Percentiles rank a stretch among this genome's conserved stretches.
Evolutionary conservation across 2,329 filamentous ascomycete genomes (phyloP).

Genomic region (Aspergillus sp.): DNA sequence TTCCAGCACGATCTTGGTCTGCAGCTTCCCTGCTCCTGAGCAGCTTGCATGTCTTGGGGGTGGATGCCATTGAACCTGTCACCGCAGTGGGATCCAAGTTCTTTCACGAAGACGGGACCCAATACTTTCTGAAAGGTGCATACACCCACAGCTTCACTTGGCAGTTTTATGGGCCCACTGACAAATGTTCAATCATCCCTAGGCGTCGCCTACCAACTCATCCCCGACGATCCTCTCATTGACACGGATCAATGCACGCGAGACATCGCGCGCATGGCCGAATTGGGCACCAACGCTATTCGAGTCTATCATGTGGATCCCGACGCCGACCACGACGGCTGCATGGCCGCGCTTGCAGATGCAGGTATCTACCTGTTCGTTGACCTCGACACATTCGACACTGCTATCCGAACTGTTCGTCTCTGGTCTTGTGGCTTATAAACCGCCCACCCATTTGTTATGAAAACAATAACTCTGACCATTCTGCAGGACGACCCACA

Average conservation of each 20-base stretch:
- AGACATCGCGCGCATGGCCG: conserved; percentile 75
- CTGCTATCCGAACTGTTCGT: conserved; percentile 44
- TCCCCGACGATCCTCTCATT: conserved; percentile 71
- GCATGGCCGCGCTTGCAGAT: conserved; percentile 77
- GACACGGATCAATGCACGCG: conserved; percentile 72
- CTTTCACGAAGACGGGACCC: conserved; percentile 75
- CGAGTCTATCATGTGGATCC: conserved; percentile 87
- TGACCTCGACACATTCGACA: conserved; percentile 64
- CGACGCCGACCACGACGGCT: conserved; percentile 67
- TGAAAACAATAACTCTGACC: conserved; percentile 2
- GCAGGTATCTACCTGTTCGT: conserved; percentile 82
- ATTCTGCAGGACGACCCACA: conserved; percentile 53
- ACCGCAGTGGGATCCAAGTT: conserved; percentile 75
- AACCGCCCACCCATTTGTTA: neutral
- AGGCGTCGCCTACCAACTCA: conserved; percentile 72
- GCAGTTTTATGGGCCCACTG: conserved; percentile 7
- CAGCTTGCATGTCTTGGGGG: conserved; percentile 27
- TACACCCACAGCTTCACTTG: neutral
- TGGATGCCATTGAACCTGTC: conserved; percentile 54
- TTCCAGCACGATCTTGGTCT: neutral
- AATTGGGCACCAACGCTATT: conserved; percentile 77
- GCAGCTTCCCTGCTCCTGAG: conserved; percentile 26
- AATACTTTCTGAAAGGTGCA: conserved; percentile 81
- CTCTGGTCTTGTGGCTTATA: too few relatives aligned
- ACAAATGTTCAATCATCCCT: conserved; percentile 2